A percentile compares a stretch with the other conserved stretches of the same genome.
phyloP scores from a whole-genome alignment of 306 rosid species.

The Sicyos baderoa region DNA sequence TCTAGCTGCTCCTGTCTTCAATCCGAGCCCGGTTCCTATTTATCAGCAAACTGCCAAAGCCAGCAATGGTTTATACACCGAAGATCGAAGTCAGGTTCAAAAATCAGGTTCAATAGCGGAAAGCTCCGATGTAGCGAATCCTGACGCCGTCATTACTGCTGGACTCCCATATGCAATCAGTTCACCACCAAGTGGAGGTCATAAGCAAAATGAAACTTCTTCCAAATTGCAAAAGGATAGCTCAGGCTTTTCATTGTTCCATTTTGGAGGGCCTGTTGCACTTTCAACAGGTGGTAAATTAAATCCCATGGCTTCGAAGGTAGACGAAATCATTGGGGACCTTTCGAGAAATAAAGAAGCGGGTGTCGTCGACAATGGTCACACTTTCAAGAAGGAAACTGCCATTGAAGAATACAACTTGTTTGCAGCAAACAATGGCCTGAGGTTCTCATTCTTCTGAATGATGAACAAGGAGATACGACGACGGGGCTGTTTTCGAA shows the following conservation, averaged over 20 bases:
- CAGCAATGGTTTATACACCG: constrained; percentile 33
- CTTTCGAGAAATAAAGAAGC: constrained; percentile 31
- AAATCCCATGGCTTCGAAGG: constrained; percentile 32
- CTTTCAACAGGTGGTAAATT: constrained; percentile 49
- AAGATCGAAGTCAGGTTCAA: constrained; percentile 34
- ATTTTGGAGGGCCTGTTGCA: constrained; percentile 84
- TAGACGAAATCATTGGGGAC: constrained; percentile 31
- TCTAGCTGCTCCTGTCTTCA: constrained; percentile 45
- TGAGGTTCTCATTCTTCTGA: constrained; percentile 67
- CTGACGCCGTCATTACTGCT: constrained; percentile 33
- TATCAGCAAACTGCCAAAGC: constrained; percentile 53
- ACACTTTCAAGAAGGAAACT: constrained; percentile 52
- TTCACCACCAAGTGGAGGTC: constrained; percentile 32
- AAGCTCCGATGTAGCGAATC: constrained; percentile 31
- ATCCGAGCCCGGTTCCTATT: constrained; percentile 54
- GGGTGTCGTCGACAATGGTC: constrained; percentile 43
- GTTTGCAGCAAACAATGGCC: constrained; percentile 71
- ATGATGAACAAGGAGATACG: constrained; percentile 41
- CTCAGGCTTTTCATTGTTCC: constrained; percentile 73
- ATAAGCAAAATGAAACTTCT: constrained; percentile 27
- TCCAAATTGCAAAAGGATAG: constrained; percentile 37
- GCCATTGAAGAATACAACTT: constrained; percentile 84
- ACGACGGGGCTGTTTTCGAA: constrained; percentile 53
- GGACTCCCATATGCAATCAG: constrained; percentile 31
- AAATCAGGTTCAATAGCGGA: constrained; percentile 40